Evolutionary conservation across 768 basidiomycete genomes (phyloP).

Genomic region (Psilocybe cubensis): DNA sequence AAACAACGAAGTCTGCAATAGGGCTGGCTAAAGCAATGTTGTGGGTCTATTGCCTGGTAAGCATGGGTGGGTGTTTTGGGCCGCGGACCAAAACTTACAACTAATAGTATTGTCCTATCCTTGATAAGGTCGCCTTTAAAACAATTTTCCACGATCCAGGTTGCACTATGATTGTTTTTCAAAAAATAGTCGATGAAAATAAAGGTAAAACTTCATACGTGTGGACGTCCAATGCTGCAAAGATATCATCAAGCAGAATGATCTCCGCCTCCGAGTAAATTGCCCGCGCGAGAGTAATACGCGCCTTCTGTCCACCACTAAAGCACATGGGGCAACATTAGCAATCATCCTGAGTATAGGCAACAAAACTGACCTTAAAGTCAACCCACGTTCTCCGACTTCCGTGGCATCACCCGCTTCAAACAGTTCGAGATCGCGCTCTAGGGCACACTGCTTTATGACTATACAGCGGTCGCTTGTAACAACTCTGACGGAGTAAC

Average conservation of each 20-base stretch:
- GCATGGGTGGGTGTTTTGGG: neutral
- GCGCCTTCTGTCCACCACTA: conserved; percentile 34
- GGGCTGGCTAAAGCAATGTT: conserved; percentile 52
- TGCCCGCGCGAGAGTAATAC: conserved; percentile 47
- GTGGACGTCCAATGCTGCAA: conserved; percentile 58
- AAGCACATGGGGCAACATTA: neutral
- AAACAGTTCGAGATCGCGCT: conserved; percentile 48
- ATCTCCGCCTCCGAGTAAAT: conserved; percentile 55
- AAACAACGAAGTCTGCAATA: conserved; percentile 59
- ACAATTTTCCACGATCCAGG: conserved; percentile 78
- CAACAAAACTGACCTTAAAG: conserved; percentile 4
- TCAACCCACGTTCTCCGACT: conserved; percentile 13
- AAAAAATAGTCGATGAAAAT: neutral
- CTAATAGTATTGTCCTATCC: conserved; percentile 79
- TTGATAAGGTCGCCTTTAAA: conserved; percentile 74
- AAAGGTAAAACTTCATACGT: conserved; percentile 22
- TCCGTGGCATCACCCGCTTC: conserved; percentile 12
- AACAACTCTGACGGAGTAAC: neutral
- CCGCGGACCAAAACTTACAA: conserved; percentile 40
- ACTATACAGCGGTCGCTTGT: neutral
- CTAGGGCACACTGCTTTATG: conserved; percentile 67
- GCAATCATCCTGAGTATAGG: neutral
- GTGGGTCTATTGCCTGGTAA: conserved; percentile 34
- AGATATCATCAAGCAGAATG: conserved; percentile 73
- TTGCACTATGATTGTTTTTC: conserved; percentile 69